Evolutionary conservation across 2,329 filamentous ascomycete genomes (phyloP).

Genomic region (Trichoderma citrinoviride): DNA sequence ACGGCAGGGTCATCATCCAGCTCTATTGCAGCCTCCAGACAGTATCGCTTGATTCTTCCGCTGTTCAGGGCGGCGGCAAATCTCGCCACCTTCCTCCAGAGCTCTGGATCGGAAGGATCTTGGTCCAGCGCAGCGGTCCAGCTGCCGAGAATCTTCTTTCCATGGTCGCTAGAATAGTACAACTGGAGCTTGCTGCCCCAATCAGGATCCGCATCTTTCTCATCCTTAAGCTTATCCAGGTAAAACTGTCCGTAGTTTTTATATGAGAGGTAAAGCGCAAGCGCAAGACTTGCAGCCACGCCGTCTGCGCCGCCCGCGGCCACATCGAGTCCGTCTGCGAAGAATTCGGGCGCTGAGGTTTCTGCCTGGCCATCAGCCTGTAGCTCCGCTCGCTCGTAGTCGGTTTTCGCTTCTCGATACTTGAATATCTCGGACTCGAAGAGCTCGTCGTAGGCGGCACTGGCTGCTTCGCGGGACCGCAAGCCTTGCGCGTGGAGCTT

Average conservation of each 20-base stretch:
- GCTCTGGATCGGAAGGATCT: slow-evolving; percentile 64
- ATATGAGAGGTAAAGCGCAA: slow-evolving; percentile 88
- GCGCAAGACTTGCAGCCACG: slow-evolving; percentile 75
- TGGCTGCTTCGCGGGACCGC: slow-evolving; percentile 69
- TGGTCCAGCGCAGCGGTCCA: slow-evolving; percentile 60
- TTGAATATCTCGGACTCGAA: slow-evolving; percentile 93
- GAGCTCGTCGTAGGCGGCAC: slow-evolving; percentile 76
- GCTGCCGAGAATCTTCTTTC: slow-evolving; percentile 51
- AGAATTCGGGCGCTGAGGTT: slow-evolving; percentile 43
- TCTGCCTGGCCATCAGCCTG: slow-evolving; percentile 50
- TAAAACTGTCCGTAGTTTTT: slow-evolving; percentile 94
- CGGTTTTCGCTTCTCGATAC: slow-evolving; percentile 81
- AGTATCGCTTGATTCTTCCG: slow-evolving; percentile 57
- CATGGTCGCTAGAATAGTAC: slow-evolving; percentile 34
- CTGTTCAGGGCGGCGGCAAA: slow-evolving; percentile 59
- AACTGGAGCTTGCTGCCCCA: slow-evolving; percentile 34
- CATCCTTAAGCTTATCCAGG: slow-evolving; percentile 59
- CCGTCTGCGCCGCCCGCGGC: slow-evolving; percentile 66
- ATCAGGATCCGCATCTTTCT: slow-evolving; percentile 50
- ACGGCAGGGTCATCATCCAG: slow-evolving; percentile 64
- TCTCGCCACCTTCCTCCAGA: slow-evolving; percentile 60
- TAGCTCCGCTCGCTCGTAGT: slow-evolving; percentile 70
- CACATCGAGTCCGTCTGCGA: slow-evolving; percentile 52
- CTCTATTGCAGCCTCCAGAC: slow-evolving; percentile 64
- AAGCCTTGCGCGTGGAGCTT: slow-evolving; percentile 89